Percentiles rank a stretch among this genome's conserved stretches.
These are phyloP conservation scores for Globisporangium paddicum DNA, from an alignment of 352 stramenopile species.

Conservation along the genomic window DNA sequence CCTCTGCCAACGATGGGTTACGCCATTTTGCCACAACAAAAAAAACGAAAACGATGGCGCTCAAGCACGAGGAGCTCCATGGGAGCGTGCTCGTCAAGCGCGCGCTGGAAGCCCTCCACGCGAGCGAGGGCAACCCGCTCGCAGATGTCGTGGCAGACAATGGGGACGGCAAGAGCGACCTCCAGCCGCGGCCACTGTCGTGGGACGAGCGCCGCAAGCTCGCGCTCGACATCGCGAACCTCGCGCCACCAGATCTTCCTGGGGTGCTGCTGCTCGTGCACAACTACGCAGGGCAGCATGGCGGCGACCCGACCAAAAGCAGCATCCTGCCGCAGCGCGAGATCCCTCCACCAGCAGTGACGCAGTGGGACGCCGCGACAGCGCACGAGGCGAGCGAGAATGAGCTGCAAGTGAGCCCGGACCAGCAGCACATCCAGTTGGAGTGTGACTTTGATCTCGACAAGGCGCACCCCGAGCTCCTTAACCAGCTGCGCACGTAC, in stretches of 20 bases:
- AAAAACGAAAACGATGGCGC: too few species aligned
- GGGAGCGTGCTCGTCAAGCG: background rate
- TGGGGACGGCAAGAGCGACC: background rate
- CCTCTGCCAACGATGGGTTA: too few species aligned
- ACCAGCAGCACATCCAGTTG: slow-evolving; percentile 31
- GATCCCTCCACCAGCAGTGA: slow-evolving; percentile 6
- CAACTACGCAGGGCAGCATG: slow-evolving; percentile 24
- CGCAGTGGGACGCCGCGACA: slow-evolving; percentile 21
- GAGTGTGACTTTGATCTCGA: slow-evolving; percentile 67
- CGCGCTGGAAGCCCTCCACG: background rate
- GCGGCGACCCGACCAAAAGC: slow-evolving; percentile 1
- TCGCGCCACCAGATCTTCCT: slow-evolving; percentile 59
- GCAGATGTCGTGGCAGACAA: background rate
- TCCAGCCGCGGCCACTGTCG: slow-evolving; percentile 17
- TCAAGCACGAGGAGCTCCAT: background rate
- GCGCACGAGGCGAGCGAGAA: slow-evolving; percentile 1
- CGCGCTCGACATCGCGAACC: slow-evolving; percentile 57
- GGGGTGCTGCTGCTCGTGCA: slow-evolving; percentile 63
- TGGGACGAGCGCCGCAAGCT: slow-evolving; percentile 73
- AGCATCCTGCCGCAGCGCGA: slow-evolving; percentile 2
- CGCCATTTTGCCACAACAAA: background rate
- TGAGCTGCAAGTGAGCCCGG: background rate
- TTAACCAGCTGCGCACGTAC: slow-evolving; percentile 62
- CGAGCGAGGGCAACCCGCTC: background rate
- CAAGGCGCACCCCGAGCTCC: slow-evolving; percentile 36